Evolutionary conservation across 2,329 filamentous ascomycete species (phyloP).

Genomic region (Colletotrichum sidae): DNA sequence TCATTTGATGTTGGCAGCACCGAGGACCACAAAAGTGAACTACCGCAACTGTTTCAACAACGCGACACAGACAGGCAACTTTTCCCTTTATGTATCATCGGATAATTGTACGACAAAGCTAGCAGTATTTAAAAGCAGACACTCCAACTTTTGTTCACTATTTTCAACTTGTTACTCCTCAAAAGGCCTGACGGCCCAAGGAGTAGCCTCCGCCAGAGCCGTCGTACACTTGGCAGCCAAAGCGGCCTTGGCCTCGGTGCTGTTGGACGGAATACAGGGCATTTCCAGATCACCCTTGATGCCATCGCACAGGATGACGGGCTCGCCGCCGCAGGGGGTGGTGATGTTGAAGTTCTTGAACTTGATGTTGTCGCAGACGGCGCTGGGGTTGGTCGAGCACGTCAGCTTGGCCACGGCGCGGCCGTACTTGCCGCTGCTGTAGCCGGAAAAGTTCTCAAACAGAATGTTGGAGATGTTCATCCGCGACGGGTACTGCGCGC

Average conservation of each 20-base stretch:
- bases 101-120: too few species aligned
- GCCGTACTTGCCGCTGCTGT: constrained; percentile 65
- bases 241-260: constrained; percentile 46
- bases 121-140: too few species aligned
- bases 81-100: too few species aligned
- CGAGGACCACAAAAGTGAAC: too few species aligned
- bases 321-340: constrained; percentile 58
- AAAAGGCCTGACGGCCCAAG: constrained; percentile 32
- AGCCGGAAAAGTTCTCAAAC: constrained; percentile 68
- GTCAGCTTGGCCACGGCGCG: constrained; percentile 63
- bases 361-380: constrained; percentile 65
- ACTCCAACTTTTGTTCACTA: too few species aligned
- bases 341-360: constrained; percentile 66
- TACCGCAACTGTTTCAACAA: too few species aligned
- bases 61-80: too few species aligned
- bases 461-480: constrained; percentile 67
- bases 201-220: constrained; percentile 45
- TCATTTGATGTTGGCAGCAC: too few species aligned
- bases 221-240: constrained; percentile 47
- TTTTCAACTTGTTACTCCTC: not conserved
- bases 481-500: constrained; percentile 65
- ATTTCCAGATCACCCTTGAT: constrained; percentile 51
- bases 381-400: constrained; percentile 62
- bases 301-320: constrained; percentile 64
- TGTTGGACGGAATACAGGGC: constrained; percentile 49